Evolutionary conservation across 2,329 filamentous ascomycete species (phyloP).

Genomic region (Taxawa tesnikishii): DNA sequence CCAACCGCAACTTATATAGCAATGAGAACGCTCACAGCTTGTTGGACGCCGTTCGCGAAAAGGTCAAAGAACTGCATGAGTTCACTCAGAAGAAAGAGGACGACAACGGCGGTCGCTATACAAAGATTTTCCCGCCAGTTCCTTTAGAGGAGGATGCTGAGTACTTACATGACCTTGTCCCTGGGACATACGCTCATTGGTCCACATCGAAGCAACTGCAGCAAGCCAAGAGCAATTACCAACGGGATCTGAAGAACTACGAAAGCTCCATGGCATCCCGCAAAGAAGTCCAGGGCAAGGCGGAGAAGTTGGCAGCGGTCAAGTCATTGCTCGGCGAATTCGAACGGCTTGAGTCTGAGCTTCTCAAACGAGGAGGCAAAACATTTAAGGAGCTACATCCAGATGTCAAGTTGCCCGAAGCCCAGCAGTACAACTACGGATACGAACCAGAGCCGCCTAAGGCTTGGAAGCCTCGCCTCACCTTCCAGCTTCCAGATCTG

Average conservation of each 20-base stretch:
- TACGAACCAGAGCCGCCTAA: no score
- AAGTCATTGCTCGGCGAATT: constrained; percentile 38
- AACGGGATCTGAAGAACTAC: constrained; percentile 21
- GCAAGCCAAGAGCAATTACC: constrained; percentile 23
- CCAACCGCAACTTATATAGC: not conserved
- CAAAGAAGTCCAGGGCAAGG: constrained; percentile 17
- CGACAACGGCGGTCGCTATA: not conserved
- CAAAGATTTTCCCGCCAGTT: no score
- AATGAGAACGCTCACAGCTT: constrained; percentile 26
- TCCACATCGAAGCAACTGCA: constrained; percentile 30
- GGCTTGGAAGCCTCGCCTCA: no score
- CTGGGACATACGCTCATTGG: constrained; percentile 51
- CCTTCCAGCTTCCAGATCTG: constrained; percentile 36
- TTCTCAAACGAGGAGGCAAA: constrained; percentile 52
- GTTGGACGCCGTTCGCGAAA: constrained; percentile 47
- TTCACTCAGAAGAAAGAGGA: constrained; percentile 25
- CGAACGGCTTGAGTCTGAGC: constrained; percentile 39
- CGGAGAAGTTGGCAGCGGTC: constrained; percentile 47
- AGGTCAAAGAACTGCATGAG: constrained; percentile 37
- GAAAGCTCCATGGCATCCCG: constrained; percentile 11
- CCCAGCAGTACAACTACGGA: constrained; percentile 7
- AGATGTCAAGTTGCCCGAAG: constrained; percentile 27
- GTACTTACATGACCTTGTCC: constrained; percentile 39
- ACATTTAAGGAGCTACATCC: constrained; percentile 54
- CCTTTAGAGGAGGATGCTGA: constrained; percentile 28